phyloP scores from a whole-genome alignment of 202 grass and related monocot species.

The Panicum hallii region DNA sequence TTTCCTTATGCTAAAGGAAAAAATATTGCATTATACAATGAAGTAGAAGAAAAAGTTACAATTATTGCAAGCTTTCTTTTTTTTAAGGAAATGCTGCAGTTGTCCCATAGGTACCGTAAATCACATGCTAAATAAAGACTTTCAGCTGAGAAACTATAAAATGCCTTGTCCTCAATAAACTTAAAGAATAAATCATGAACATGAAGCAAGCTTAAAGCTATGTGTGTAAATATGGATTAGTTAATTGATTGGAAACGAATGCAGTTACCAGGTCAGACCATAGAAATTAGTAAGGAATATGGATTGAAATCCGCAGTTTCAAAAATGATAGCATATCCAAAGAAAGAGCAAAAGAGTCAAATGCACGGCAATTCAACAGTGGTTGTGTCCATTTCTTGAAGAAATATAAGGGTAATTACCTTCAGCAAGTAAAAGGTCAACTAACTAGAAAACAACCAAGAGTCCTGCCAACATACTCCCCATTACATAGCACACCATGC shows the following conservation, averaged over 20 bases:
- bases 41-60: not conserved
- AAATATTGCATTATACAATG: not conserved
- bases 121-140: not conserved
- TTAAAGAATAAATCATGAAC: slow-evolving; percentile 2
- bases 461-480: not conserved
- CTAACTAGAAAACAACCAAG: not conserved
- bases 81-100: not conserved
- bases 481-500: not conserved
- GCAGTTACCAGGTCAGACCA: not conserved
- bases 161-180: not conserved
- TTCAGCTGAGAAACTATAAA: not conserved
- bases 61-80: not conserved
- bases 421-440: slow-evolving; percentile 12
- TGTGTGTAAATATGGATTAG: not conserved
- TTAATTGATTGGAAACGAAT: not conserved
- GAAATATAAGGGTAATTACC: not conserved
- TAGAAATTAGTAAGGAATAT: slow-evolving; percentile 12
- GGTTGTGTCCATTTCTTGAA: not conserved
- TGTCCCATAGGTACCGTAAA: not conserved
- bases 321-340: not conserved
- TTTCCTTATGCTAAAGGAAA: not conserved
- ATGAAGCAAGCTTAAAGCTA: not conserved
- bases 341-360: not conserved
- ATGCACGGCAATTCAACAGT: not conserved
- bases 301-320: not conserved